Base-by-base conservation (phyloP, 768 basidiomycete genomes). In the Thelephora ganbajun region DNA sequence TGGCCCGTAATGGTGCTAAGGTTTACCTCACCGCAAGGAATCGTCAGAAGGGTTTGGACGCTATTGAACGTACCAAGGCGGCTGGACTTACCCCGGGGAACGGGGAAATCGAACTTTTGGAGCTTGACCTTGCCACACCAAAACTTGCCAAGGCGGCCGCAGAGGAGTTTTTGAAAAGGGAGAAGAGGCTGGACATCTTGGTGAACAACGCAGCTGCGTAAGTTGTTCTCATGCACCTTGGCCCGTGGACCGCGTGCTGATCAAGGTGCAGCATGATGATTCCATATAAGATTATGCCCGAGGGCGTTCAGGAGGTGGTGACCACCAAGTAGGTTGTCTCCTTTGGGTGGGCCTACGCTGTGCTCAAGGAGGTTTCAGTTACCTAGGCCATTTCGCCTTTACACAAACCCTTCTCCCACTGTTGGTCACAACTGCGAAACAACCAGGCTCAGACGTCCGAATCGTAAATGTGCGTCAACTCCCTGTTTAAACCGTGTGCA, bases 1-100 rank as follows among this genome's bases (percentile, higher is more conserved):
- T 82, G 16, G 74, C 69, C 0, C 63, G 66, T 6, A 65, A 61
- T 6, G 76, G 78, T 13, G 77, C 77, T 4, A 79, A 74, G 53
- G 73, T 80, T 5, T 79, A 79, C 52, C 66, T 81, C 51, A 74
- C 69, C 0, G 71, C 74, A 6, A 68, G 78, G 14, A 68, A 64
- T 51, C 70, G 72, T 51, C 53, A 54, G 13, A 67, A 62, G 43
- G 77, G 72, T 6, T 63, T 58, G 18, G 69, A 56, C 6, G 77
- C 77, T 2, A 71, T 79, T n/a, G 63, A 61, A 20, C 56, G 62
- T 26, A 60, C 82, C 35, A 58, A 69, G 34, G 50, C 50, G 2
- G 72, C 72, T 36, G 75, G 72, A 0, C 52, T 74, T 0, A 66
- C 54, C 4, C 63, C 67, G 0, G 70, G 68, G 0, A 66, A 69